Evolutionary conservation across 129 eudicot genomes (phyloP).

Genomic region (Tagetes erecta): DNA sequence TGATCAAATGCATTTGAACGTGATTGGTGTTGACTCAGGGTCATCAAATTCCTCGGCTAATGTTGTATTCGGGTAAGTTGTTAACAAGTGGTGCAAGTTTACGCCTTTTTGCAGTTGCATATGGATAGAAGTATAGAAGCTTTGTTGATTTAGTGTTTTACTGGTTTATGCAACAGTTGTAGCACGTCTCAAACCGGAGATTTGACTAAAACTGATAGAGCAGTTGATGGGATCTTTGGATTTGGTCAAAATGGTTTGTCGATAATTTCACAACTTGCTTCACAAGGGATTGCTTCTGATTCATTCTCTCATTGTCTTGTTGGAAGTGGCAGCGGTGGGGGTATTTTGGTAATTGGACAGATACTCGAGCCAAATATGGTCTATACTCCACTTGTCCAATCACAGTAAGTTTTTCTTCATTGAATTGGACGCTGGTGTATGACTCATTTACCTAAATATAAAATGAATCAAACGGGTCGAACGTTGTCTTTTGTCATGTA

Average conservation of each 20-base stretch:
- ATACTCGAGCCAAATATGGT: slow-evolving; percentile 89
- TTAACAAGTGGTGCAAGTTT: neutral
- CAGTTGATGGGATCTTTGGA: slow-evolving; percentile 96
- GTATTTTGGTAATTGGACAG: slow-evolving; percentile 88
- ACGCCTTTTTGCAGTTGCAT: neutral
- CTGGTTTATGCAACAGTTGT: slow-evolving; percentile 62
- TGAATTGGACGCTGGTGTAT: neutral
- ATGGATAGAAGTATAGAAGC: neutral
- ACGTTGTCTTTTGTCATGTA: neutral
- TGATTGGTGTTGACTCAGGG: slow-evolving; percentile 53
- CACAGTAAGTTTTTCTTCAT: slow-evolving; percentile 67
- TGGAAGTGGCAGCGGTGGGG: slow-evolving; percentile 80
- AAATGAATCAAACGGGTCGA: neutral
- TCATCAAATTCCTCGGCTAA: slow-evolving; percentile 67
- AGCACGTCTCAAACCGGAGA: slow-evolving; percentile 86
- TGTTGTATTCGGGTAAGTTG: slow-evolving; percentile 85
- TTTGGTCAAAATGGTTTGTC: slow-evolving; percentile 96
- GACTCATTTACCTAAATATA: neutral
- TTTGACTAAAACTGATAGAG: slow-evolving; percentile 79
- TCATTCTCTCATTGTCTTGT: slow-evolving; percentile 89
- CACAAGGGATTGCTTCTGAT: slow-evolving; percentile 77
- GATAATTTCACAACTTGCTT: slow-evolving; percentile 79
- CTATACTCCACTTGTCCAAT: slow-evolving; percentile 82
- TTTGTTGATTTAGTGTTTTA: slow-evolving; percentile 16
- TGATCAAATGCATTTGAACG: slow-evolving; percentile 68